Evolutionary conservation across 2,329 filamentous ascomycete species (phyloP).

Genomic region (Cladosporium sp.): DNA sequence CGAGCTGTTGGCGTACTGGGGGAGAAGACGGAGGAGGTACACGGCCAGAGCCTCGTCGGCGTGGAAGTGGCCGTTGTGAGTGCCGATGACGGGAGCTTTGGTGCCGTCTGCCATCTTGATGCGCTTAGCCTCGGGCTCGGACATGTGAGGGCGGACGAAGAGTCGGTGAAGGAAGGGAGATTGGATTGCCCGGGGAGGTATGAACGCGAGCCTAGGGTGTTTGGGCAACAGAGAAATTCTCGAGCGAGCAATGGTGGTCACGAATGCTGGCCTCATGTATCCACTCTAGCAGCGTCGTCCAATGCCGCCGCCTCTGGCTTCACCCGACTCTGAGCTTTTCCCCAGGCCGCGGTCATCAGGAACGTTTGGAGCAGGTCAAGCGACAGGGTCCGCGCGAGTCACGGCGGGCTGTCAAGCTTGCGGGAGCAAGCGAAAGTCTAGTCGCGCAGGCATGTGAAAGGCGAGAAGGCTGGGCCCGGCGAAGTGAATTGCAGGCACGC

Average conservation of each 20-base stretch:
- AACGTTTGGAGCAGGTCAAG: not conserved
- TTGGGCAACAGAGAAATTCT: constrained; percentile 8
- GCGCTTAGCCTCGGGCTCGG: constrained; percentile 57
- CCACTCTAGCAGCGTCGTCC: not conserved
- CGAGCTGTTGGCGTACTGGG: constrained; percentile 64
- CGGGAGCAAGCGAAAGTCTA: not conserved
- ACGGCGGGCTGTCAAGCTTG: not conserved
- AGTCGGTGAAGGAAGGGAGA: not conserved
- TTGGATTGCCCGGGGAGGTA: not conserved
- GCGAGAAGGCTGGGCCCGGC: not conserved
- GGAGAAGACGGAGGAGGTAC: constrained; percentile 86
- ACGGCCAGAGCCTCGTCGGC: constrained; percentile 96
- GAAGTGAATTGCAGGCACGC: not conserved
- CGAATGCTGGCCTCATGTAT: constrained; percentile 9
- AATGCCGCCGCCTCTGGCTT: not conserved
- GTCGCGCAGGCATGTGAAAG: too few species aligned
- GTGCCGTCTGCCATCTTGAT: constrained; percentile 61
- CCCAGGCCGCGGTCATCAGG: not conserved
- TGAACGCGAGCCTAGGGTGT: not conserved
- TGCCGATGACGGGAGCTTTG: constrained; percentile 60
- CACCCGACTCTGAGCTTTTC: not conserved
- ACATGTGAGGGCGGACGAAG: constrained; percentile 7
- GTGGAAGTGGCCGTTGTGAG: constrained; percentile 98
- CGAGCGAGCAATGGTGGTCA: constrained; percentile 2
- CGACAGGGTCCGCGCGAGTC: not conserved